Evolutionary conservation across 2,329 filamentous ascomycete genomes (phyloP).

Genomic region (Paecilomyces sp.): DNA sequence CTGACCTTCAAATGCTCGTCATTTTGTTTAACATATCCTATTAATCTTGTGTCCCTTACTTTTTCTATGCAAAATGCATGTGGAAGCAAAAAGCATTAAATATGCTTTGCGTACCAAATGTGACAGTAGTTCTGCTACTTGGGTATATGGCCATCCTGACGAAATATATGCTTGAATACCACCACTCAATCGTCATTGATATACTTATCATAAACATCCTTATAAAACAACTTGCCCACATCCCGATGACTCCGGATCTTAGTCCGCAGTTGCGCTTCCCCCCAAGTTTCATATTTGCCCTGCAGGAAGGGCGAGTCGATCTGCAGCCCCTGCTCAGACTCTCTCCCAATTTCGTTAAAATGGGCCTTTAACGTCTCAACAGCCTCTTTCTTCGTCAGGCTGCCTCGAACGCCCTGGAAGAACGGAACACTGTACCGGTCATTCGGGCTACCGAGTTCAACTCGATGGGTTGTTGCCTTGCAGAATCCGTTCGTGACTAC

Average conservation of each 20-base stretch:
- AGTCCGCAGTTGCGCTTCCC: constrained; percentile 48
- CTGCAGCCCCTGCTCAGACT: constrained; percentile 29
- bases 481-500: constrained; percentile 3
- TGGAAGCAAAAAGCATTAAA: too few relatives aligned
- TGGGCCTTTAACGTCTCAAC: constrained; percentile 31
- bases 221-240: constrained; percentile 43
- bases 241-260: constrained; percentile 48
- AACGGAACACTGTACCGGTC: constrained; percentile 4
- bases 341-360: constrained; percentile 19
- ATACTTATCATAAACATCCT: constrained; percentile 43
- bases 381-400: constrained; percentile 40
- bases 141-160: too few relatives aligned
- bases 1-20: too few relatives aligned
- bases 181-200: constrained; percentile 29
- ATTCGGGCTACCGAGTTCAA: background rate
- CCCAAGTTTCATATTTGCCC: constrained; percentile 49
- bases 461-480: constrained; percentile 3
- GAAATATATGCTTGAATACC: too few relatives aligned
- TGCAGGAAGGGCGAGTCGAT: constrained; percentile 46
- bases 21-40: too few relatives aligned
- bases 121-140: too few relatives aligned
- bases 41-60: too few relatives aligned
- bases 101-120: too few relatives aligned
- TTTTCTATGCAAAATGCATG: too few relatives aligned
- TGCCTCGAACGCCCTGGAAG: constrained; percentile 41